Conservation (phyloP, 2,329 filamentous ascomycete species). For the Monosporascus sp. region DNA sequence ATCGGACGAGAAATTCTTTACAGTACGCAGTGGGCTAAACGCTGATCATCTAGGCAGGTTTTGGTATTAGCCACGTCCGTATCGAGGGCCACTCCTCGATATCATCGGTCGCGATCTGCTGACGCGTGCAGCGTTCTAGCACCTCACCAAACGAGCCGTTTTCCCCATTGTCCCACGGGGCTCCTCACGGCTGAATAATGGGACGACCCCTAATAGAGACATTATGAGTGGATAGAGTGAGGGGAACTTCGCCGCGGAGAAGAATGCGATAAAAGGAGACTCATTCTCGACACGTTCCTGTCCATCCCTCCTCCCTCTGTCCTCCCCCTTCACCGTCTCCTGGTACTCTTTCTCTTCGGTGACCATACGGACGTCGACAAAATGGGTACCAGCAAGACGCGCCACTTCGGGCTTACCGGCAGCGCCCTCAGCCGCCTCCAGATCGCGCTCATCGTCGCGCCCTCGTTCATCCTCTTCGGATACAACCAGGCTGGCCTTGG, state of each 20-base stretch:
- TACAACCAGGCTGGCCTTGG: constrained; percentile 36
- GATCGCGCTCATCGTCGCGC: constrained; percentile 36
- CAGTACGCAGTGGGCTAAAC: no score
- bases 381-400: constrained; percentile 5
- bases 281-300: neutral
- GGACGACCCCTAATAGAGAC: neutral
- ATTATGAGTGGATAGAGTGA: neutral
- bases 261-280: neutral
- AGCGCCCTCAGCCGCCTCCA: constrained; percentile 30
- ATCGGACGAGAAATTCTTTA: no score
- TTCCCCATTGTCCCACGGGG: neutral
- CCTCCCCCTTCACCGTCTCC: neutral
- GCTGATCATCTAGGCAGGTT: no score
- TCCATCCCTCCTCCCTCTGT: neutral
- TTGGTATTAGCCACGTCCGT: no score
- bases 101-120: no score
- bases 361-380: constrained; percentile 1
- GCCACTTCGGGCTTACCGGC: constrained; percentile 30
- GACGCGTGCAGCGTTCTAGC: no score
- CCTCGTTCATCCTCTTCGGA: constrained; percentile 36
- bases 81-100: no score
- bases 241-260: neutral
- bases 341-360: constrained; percentile 1
- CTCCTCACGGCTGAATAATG: neutral
- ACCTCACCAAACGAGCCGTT: no score